Evolutionary conservation across 371 early-diverging fungal species (phyloP), one percentile per base, ranked within the genome.

Genomic region (Mucor indicus): DNA sequence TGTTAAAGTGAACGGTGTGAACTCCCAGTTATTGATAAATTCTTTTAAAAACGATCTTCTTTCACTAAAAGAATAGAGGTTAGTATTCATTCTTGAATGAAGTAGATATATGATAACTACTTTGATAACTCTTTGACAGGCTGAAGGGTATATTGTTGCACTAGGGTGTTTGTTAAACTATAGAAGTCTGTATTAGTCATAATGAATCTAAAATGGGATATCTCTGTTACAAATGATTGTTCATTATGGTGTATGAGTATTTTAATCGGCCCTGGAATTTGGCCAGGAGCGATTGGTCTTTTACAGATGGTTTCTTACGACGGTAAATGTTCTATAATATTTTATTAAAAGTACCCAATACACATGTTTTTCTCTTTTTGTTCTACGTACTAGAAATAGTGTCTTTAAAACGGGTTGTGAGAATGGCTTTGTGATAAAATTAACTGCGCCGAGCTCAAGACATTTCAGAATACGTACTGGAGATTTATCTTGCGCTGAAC

Each of bases 21-120:
- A 84, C 17, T 78, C 71, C 85, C 86, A 85, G 29, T 77, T 75
- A 13, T 75, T 60, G 4, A 84, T 57, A 35, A 62, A 64, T 19
- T 44, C 40, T 38, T 65, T 64, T 3, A 81, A 64, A 32, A 64
- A 43, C 5, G 60, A 57, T 6, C 59, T 61, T 17, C 75, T 49
- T 27, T 75, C 75, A 38, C 67, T 61, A n/a, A n/a, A n/a, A n/a
- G n/a, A n/a, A n/a, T n/a, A n/a, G n/a, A n/a, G n/a, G n/a, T n/a
- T n/a, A n/a, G n/a, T n/a, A n/a, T n/a, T n/a, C n/a, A n/a, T n/a
- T n/a, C n/a, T n/a, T n/a, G n/a, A 7, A 15, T 22, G 20, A 20
- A 38, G 23, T 50, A 42, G 51, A 15, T 16, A 20, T 33, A 23
- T 3, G 21, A 22, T 23, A 44, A 9, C 39, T 29, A 44, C 54